Base-by-base conservation (phyloP, 2,329 filamentous ascomycete species). In the Fusarium keratoplasticum region DNA sequence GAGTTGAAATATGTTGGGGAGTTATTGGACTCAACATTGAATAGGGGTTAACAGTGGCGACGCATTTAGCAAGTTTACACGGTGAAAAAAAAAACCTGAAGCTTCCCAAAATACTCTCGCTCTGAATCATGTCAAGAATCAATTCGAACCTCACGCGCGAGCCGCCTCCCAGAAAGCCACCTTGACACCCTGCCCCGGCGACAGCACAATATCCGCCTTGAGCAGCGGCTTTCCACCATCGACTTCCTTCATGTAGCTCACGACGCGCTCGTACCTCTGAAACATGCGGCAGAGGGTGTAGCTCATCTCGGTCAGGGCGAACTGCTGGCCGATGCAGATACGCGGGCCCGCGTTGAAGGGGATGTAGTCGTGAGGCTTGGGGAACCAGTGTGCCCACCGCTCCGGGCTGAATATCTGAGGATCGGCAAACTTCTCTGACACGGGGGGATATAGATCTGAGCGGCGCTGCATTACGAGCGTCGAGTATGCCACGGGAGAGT, bases 261-360 rank as follows among this genome's bases (percentile, higher is more conserved):
- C 88, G 9, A 95, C 85, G 13, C 86, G 83, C 64, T 91, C 89
- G 79, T 93, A 96, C 27, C 88, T 86, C 84, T 96, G 94, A 79
- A 95, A 89, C 73, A 96, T 78, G 52, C 94, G 86, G 31, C 92
- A 91, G 69, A 95, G 87, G 11, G 93, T 91, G 80, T 95, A 95
- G 33, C 85, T 85, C 85, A 93, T 93, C 85, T 95, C 93, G 0
- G 93, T 94, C 55, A 95, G 83, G 16, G 94, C 94, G 80, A 95
- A 96, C 81, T 96, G 93, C 86, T 96, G 93, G 2, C 93, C 93
- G 68, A 95, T 90, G 82, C 93, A 94, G 78, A 94, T 93, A 35
- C 93, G 85, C 50, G 93, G 91, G 1, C 92, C 93, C 13, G 91
- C 91, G 79, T 94, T 94, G 82, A 95, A 94, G 5, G 93, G 93